Conservation (phyloP, 1,139 yeast genomes). For the Kodamaea anthophila region DNA sequence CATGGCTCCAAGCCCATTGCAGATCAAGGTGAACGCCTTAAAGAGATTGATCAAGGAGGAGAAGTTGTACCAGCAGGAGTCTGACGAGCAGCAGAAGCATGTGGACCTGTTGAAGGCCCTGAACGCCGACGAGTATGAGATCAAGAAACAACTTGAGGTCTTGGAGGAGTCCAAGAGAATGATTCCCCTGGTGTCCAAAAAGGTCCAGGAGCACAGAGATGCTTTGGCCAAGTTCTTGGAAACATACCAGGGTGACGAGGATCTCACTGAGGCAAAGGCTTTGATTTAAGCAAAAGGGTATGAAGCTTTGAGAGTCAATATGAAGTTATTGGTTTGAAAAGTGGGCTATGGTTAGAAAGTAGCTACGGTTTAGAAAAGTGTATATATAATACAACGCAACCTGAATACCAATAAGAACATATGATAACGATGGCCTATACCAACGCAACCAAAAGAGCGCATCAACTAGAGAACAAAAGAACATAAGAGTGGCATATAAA, state of each 20-base stretch:
- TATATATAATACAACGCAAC: not conserved
- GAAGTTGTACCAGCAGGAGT: slow-evolving; percentile 56
- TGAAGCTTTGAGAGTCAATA: too few relatives aligned
- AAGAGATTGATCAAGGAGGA: slow-evolving; percentile 72
- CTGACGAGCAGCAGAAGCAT: slow-evolving; percentile 51
- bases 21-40: slow-evolving; percentile 72
- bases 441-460: too few relatives aligned
- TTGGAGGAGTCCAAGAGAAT: slow-evolving; percentile 63
- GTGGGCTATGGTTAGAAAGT: too few relatives aligned
- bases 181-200: slow-evolving; percentile 55
- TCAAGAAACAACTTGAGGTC: slow-evolving; percentile 61
- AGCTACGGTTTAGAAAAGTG: too few relatives aligned
- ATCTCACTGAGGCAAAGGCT: slow-evolving; percentile 34
- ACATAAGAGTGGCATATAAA: too few relatives aligned
- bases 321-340: too few relatives aligned
- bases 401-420: too few relatives aligned
- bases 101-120: slow-evolving; percentile 38
- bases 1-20: slow-evolving; percentile 75
- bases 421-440: too few relatives aligned
- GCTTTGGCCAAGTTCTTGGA: slow-evolving; percentile 38
- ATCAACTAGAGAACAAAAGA: too few relatives aligned
- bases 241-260: slow-evolving; percentile 45
- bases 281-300: slow-evolving; percentile 6
- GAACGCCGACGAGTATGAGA: slow-evolving; percentile 60
- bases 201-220: slow-evolving; percentile 44